Base-by-base conservation (phyloP, 2,329 filamentous ascomycete genomes). In the Parascedosporium putredinis region DNA sequence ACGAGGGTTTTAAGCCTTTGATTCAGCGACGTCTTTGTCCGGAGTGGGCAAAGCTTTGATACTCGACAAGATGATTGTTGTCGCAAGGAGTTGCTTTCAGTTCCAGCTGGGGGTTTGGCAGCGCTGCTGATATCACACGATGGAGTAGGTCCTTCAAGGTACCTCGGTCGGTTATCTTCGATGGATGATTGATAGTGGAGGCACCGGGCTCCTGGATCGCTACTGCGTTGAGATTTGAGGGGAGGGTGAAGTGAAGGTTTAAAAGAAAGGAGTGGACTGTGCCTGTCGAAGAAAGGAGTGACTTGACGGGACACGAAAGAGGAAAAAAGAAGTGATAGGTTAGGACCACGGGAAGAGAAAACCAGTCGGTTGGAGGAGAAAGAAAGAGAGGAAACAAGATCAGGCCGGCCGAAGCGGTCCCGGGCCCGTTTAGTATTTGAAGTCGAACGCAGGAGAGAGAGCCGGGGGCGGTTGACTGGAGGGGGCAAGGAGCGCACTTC, bases 271-370 rank as follows among this genome's bases (percentile, higher is more conserved):
- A 43, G 20, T 49, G 47, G 46, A 48, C 46, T 48, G 47, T 33
- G 38, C 18, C 47, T 49, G 47, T 43, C 47, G 18, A 49, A 49
- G 47, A 49, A 49, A 49, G 16, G 47, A 49, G 47, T 49, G 47
- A 49, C 47, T 49, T 43, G 47, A 49, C 47, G n/a, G 40, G 47
- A 49, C 47, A 49, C 34, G 18, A 42, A n/a, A n/a, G n/a, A n/a
- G n/a, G n/a, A 42, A 46, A 22, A 46, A 27, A 47, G 33, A 29
- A 20, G 16, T 33, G 22, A 25, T 25, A 25, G 25, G 25, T 44
- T 3, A 31, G 33, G 47, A 43, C 29, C 25, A 24, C 20, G 48
- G 20, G 48, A 45, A 38, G 27, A 20, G 42, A 34, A 45, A 45
- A 51, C 34, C 44, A 16, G 38, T 25, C 38, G 45, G 45, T 47